Percentiles rank a stretch among this genome's conserved stretches.
phyloP scores from a whole-genome alignment of 192 early-diverging fungal genomes.

The Podila clonocystis region DNA sequence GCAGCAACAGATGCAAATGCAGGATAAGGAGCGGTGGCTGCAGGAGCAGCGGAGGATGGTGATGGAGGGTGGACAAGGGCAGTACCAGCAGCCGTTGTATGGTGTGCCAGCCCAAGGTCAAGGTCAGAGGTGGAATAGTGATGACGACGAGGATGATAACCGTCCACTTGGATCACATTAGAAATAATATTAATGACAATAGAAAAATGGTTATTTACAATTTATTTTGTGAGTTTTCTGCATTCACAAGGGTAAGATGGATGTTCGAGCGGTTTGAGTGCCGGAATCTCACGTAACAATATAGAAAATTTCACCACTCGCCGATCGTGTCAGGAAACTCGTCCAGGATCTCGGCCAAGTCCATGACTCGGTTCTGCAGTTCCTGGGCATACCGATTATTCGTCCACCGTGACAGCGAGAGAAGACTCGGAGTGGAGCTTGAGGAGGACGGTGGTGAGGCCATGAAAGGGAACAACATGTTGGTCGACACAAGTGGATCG shows the following conservation, averaged over 20 bases:
- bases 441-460: too few relatives aligned
- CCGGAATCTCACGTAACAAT: too few relatives aligned
- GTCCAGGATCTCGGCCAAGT: slow-evolving; percentile 25
- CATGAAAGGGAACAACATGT: too few relatives aligned
- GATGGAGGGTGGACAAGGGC: slow-evolving; percentile 15
- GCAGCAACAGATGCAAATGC: slow-evolving; percentile 28
- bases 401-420: too few relatives aligned
- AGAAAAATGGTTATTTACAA: too few relatives aligned
- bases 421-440: too few relatives aligned
- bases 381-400: slow-evolving; percentile 11
- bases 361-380: slow-evolving; percentile 17
- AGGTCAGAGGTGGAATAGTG: slow-evolving; percentile 16
- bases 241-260: too few relatives aligned
- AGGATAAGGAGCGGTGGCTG: slow-evolving; percentile 41
- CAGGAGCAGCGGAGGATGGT: slow-evolving; percentile 43
- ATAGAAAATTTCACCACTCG: slow-evolving; percentile 17
- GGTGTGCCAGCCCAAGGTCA: not conserved
- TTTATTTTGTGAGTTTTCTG: too few relatives aligned
- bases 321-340: slow-evolving; percentile 33
- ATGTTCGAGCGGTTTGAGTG: too few relatives aligned
- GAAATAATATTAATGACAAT: too few relatives aligned
- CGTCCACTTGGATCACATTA: slow-evolving; percentile 5
- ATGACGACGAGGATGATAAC: slow-evolving; percentile 17
- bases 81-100: slow-evolving; percentile 1
- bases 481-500: too few relatives aligned